Evolutionary conservation across 805 yeast species (phyloP), one percentile per base, ranked within the genome.

Genomic region (Candida tallmaniae): DNA sequence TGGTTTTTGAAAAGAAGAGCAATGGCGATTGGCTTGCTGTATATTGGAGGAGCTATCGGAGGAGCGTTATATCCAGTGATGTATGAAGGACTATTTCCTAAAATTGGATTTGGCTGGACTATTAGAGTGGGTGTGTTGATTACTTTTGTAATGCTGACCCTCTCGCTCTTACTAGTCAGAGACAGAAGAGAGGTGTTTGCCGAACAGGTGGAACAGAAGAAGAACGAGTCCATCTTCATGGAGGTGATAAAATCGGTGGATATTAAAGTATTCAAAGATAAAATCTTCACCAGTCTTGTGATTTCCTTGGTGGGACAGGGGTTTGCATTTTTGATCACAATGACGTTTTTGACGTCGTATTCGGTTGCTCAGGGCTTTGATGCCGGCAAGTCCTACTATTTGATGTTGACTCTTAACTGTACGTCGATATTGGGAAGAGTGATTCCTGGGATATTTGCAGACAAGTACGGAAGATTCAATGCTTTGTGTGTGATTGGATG

Each of bases 41-140:
- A 56, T 32, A 46, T 54, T 22, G 62, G 63, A 11, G 62, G 64
- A 4, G 60, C 62, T 2, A 32, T 57, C 14, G 62, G 62, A 2
- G 64, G 64, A 2, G 47, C 55, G 5, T 33, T 50, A 6, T 47
- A 47, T 28, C 64, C 64, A 6, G 39, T 56, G 13, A 48, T 56
- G 46, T 53, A 55, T 34, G 34, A 53, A 16, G 27, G 45, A 4
- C 39, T 58, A 17, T 52, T 50, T 27, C 54, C 54, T 5, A 47
- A 45, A 29, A 39, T 58, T 15, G 64, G 64, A 4, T 56, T 47
- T 31, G 57, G 56, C 11, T 58, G 64, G 62, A 41, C 61, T 3
- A 42, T 57, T 7, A 31, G 61, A 29, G 46, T 52, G 6, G 52
- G 50, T 6, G 50, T 50, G 3, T 51, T 58, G 21, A 44, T 58